Evolutionary conservation across 2,329 filamentous ascomycete species (phyloP).

Genomic region (Colletotrichum navitas): DNA sequence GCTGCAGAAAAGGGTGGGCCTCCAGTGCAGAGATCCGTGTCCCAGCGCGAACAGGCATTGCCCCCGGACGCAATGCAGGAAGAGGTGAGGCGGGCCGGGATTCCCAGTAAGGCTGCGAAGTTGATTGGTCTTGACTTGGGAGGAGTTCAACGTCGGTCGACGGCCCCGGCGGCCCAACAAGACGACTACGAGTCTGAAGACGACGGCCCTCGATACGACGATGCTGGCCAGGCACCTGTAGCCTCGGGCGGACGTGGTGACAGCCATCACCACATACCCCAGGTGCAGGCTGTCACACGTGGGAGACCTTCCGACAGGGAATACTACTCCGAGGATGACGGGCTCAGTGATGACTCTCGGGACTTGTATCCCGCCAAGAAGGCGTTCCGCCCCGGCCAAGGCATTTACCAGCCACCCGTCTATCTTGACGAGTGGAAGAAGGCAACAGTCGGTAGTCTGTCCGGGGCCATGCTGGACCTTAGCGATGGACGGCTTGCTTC

Average conservation of each 20-base stretch:
- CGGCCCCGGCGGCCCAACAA: constrained; percentile 31
- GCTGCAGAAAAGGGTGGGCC: constrained; percentile 41
- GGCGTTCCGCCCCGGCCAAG: constrained; percentile 62
- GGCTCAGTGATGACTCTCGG: constrained; percentile 45
- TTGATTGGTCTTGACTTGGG: constrained; percentile 38
- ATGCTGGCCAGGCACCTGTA: constrained; percentile 3
- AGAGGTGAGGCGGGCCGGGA: constrained; percentile 22
- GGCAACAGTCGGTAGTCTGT: constrained; percentile 72
- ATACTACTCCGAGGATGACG: constrained; percentile 45
- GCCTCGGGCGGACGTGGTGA: constrained; percentile 22
- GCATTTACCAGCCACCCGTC: constrained; percentile 69
- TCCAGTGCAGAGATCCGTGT: constrained; percentile 36
- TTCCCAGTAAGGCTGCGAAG: constrained; percentile 43
- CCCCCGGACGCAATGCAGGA: constrained; percentile 47
- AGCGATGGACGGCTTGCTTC: constrained; percentile 52
- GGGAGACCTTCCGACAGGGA: constrained; percentile 42
- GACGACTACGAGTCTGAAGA: constrained; percentile 33
- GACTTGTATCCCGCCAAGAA: constrained; percentile 21
- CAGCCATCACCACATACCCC: not conserved
- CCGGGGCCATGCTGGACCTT: constrained; percentile 71
- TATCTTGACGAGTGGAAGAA: constrained; percentile 82
- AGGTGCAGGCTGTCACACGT: constrained; percentile 15
- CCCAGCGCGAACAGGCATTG: constrained; percentile 50
- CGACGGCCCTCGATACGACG: constrained; percentile 11
- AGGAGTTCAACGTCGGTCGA: constrained; percentile 40